Evolutionary conservation across 1,139 yeast genomes (phyloP).

Genomic region (Geotrichum phurueaensis): DNA sequence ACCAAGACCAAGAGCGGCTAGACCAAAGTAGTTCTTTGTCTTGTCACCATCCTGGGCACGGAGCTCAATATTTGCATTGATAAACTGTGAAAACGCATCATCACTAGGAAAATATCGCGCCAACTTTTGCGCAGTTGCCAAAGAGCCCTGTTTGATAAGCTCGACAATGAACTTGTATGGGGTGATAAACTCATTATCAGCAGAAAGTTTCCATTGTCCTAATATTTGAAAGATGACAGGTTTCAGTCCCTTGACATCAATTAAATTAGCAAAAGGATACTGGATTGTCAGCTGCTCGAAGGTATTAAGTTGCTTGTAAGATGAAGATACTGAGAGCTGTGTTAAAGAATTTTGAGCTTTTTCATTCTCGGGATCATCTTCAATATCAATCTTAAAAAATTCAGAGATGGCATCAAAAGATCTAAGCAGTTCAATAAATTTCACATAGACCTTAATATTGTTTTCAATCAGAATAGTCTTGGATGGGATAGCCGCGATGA

Average conservation of each 20-base stretch:
- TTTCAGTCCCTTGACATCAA: background rate
- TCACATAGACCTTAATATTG: constrained; percentile 21
- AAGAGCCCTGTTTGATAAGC: background rate
- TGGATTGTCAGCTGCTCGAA: background rate
- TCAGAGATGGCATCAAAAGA: constrained; percentile 18
- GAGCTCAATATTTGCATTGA: constrained; percentile 17
- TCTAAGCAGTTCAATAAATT: constrained; percentile 20
- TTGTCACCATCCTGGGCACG: constrained; percentile 19
- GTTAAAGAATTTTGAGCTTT: background rate
- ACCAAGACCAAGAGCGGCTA: constrained; percentile 15
- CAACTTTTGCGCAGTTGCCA: background rate
- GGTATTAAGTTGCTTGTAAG: background rate
- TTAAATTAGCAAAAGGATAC: background rate
- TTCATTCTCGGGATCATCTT: background rate
- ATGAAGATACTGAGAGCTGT: background rate
- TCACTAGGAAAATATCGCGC: constrained; percentile 22
- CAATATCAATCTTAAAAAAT: background rate
- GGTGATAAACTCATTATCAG: background rate
- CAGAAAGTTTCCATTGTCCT: background rate
- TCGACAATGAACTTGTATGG: background rate
- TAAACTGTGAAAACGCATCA: constrained; percentile 17
- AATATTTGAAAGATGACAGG: background rate
- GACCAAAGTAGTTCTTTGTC: background rate
- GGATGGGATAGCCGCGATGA: constrained; percentile 19
- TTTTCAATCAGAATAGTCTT: constrained; percentile 23